Percentiles rank a stretch among this genome's conserved stretches.
Conservation (phyloP, 768 basidiomycete species). For the Auriculariales sp. region DNA sequence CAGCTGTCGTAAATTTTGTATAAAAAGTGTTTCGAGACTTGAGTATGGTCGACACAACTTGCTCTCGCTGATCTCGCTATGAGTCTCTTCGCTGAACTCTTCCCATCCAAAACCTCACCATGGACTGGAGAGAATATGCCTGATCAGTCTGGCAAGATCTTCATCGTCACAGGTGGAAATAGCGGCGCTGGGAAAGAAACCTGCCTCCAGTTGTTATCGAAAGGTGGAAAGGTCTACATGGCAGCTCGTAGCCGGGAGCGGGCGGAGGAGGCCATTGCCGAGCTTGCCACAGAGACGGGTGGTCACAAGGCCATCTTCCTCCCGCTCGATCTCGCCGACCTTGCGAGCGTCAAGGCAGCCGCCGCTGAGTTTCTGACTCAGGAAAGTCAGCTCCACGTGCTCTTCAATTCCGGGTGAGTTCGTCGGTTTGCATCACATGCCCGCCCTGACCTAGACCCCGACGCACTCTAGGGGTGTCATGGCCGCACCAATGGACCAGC, state of each 20-base stretch:
- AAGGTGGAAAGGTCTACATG: constrained; percentile 6
- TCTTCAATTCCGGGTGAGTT: not conserved
- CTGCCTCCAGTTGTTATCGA: constrained; percentile 31
- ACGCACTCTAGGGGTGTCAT: constrained; percentile 3
- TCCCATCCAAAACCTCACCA: too few species aligned
- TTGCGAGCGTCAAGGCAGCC: not conserved
- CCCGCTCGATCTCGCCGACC: constrained; percentile 5
- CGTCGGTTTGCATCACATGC: not conserved
- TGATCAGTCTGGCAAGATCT: too few species aligned
- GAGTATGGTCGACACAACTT: too few species aligned
- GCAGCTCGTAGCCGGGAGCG: not conserved
- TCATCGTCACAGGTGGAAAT: constrained; percentile 11
- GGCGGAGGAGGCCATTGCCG: constrained; percentile 4
- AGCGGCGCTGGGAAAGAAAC: constrained; percentile 45
- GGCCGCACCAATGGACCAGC: constrained; percentile 1
- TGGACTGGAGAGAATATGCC: too few species aligned
- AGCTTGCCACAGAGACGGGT: constrained; percentile 1
- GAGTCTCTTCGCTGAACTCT: too few species aligned
- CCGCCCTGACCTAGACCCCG: not conserved
- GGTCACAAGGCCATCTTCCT: constrained; percentile 1
- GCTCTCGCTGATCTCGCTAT: too few species aligned
- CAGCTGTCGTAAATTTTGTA: too few species aligned
- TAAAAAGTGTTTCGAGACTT: too few species aligned
- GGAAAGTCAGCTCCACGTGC: not conserved
- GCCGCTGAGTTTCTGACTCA: constrained; percentile 3